Evolutionary conservation across 2,329 filamentous ascomycete genomes (phyloP).

Genomic region (Paracorniculantispora psalliotae): DNA sequence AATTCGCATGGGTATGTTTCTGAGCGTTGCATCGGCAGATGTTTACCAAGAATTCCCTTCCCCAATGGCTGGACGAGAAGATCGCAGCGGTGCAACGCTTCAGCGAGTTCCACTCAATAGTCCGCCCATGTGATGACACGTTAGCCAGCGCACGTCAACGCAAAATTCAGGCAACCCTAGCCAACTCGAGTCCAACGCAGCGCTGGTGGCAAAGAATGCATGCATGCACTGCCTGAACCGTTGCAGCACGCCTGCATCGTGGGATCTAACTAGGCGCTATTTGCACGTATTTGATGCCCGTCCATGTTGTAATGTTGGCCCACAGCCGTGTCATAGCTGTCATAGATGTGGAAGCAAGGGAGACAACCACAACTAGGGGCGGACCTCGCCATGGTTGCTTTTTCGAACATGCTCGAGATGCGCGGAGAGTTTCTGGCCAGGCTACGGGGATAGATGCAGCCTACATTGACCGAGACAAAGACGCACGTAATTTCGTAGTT

Average conservation of each 20-base stretch:
- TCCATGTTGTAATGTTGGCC: not conserved
- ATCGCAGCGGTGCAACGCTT: not conserved
- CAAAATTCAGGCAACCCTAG: not conserved
- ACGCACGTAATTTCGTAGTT: not conserved
- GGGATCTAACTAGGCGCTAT: not conserved
- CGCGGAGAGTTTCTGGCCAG: not conserved
- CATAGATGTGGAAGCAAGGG: not conserved
- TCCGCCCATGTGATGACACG: not conserved
- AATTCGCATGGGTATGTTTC: not conserved
- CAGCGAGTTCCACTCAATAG: not conserved
- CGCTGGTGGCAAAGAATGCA: not conserved
- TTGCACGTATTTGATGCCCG: not conserved
- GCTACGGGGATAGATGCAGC: not conserved
- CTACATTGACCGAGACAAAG: not conserved
- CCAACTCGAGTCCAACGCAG: not conserved
- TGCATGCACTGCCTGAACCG: not conserved
- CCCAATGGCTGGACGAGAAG: not conserved
- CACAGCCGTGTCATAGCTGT: not conserved
- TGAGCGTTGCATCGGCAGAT: not conserved
- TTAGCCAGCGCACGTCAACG: not conserved
- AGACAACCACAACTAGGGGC: not conserved
- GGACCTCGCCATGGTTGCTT: not conserved
- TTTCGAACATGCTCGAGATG: not conserved
- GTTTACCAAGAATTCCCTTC: not conserved
- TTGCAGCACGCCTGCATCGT: not conserved